phyloP scores from a whole-genome alignment of 768 basidiomycete species.

The Chlorophyllum brunneum region DNA sequence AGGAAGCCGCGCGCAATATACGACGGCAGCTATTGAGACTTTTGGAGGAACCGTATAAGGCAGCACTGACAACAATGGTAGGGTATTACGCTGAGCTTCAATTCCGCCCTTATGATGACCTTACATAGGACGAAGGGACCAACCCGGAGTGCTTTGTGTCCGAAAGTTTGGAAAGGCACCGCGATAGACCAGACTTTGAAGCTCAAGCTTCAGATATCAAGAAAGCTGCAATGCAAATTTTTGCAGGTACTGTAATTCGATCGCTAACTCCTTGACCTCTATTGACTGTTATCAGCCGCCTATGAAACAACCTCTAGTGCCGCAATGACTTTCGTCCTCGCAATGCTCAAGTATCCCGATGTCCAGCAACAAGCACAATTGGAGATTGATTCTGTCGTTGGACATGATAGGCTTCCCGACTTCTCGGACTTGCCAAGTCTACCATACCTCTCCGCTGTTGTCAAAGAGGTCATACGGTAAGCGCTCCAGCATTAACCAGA shows the following conservation, averaged over 20 bases:
- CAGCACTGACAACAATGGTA: background rate
- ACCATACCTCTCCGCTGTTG: slow-evolving; percentile 23
- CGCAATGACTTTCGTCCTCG: background rate
- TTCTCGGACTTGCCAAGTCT: slow-evolving; percentile 20
- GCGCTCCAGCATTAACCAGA: background rate
- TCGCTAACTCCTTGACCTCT: background rate
- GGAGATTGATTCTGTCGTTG: slow-evolving; percentile 25
- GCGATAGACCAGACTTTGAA: background rate
- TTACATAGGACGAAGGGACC: background rate
- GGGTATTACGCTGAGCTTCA: background rate
- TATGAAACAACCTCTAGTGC: background rate
- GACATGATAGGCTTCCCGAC: slow-evolving; percentile 20
- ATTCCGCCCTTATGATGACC: too few relatives aligned
- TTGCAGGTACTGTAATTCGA: background rate
- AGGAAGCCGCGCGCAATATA: background rate
- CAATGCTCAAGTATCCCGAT: slow-evolving; percentile 12
- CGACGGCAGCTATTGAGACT: background rate
- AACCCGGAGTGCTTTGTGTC: background rate
- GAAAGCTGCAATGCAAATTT: background rate
- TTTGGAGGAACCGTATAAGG: background rate
- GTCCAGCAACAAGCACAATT: slow-evolving; percentile 20
- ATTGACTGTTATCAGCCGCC: background rate
- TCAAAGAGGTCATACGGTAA: slow-evolving; percentile 18
- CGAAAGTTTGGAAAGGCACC: background rate
- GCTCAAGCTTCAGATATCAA: background rate